Conservation (phyloP, 306 rosid species). For the Fragaria ananassa region DNA sequence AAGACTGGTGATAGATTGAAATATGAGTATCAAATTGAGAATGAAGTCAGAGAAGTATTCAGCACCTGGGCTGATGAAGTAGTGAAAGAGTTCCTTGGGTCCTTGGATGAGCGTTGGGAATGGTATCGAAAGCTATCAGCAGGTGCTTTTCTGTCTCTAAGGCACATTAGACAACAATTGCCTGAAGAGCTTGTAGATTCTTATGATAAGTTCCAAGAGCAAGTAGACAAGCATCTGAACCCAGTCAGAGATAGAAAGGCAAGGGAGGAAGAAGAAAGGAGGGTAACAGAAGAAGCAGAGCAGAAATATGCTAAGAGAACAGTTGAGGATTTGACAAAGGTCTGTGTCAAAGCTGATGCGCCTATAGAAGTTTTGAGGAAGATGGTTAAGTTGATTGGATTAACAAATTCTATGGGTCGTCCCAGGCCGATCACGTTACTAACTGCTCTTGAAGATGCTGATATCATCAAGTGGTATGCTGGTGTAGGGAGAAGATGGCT, state of each 20-base stretch:
- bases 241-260: constrained; percentile 54
- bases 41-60: constrained; percentile 55
- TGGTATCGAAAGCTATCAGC: constrained; percentile 65
- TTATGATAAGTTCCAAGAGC: constrained; percentile 77
- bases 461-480: constrained; percentile 82
- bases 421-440: constrained; percentile 70
- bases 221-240: constrained; percentile 68
- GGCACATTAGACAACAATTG: constrained; percentile 68
- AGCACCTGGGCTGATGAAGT: constrained; percentile 74
- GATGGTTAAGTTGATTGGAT: constrained; percentile 71
- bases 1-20: constrained; percentile 54
- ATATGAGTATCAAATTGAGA: constrained; percentile 59
- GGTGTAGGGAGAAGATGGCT: constrained; percentile 89
- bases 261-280: constrained; percentile 63
- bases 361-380: constrained; percentile 64
- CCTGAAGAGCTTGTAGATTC: constrained; percentile 70
- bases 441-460: constrained; percentile 68
- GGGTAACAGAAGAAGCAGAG: constrained; percentile 58
- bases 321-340: constrained; percentile 75
- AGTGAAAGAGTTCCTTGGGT: constrained; percentile 53
- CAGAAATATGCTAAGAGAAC: constrained; percentile 58
- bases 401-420: constrained; percentile 87
- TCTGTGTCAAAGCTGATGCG: constrained; percentile 78
- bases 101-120: constrained; percentile 62
- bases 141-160: constrained; percentile 71